Percentiles rank a stretch among this genome's conserved stretches.
These are phyloP conservation scores for Calonectria pseudoreteaudii DNA, from an alignment of 2,329 filamentous ascomycete species.

Conservation along the genomic window DNA sequence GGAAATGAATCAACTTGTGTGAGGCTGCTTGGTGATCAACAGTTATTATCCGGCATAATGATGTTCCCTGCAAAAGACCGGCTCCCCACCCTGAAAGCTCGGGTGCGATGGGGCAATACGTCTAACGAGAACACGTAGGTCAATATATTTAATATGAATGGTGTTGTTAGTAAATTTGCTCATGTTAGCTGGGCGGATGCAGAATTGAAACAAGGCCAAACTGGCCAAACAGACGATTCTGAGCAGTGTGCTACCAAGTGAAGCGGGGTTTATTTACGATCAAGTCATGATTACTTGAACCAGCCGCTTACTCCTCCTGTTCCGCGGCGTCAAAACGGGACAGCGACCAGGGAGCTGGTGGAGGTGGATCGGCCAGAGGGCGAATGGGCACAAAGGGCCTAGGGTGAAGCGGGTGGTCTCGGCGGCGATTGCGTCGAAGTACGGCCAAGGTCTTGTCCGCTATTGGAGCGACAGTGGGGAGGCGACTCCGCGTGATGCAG, in stretches of 20 bases:
- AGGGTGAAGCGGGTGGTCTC: constrained; percentile 20
- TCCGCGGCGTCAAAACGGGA: constrained; percentile 14
- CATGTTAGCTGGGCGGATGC: neutral
- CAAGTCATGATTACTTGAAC: constrained; percentile 8
- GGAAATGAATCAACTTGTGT: neutral
- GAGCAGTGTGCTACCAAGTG: neutral
- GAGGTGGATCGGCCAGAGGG: constrained; percentile 11
- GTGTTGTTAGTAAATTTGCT: neutral
- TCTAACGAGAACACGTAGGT: constrained; percentile 9
- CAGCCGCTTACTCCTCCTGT: neutral
- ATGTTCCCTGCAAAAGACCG: neutral
- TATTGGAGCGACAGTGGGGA: constrained; percentile 38
- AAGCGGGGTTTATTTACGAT: neutral
- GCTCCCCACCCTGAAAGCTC: neutral
- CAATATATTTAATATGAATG: neutral
- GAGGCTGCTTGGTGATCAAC: neutral
- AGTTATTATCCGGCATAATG: neutral
- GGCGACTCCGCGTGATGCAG: constrained; percentile 33
- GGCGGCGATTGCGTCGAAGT: constrained; percentile 19
- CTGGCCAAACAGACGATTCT: neutral
- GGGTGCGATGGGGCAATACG: constrained; percentile 12
- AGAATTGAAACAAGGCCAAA: neutral
- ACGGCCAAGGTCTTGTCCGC: constrained; percentile 24
- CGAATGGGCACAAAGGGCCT: constrained; percentile 12
- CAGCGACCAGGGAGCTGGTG: constrained; percentile 8